Conservation (phyloP, 257 asterid species). For the Solanum peruvianum region DNA sequence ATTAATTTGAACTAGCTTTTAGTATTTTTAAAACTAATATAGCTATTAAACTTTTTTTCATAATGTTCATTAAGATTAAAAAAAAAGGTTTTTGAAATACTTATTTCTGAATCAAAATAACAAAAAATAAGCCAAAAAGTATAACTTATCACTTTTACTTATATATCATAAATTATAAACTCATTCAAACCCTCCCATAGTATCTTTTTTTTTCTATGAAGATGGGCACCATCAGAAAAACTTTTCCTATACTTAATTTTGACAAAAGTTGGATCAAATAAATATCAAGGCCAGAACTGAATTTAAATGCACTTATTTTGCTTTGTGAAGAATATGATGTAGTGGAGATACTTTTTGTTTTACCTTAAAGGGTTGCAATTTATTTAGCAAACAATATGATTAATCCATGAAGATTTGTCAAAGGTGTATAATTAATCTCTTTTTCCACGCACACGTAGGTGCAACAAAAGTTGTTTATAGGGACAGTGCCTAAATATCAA, state of each 20-base stretch:
- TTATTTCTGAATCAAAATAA: background rate
- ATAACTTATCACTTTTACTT: background rate
- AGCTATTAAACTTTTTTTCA: background rate
- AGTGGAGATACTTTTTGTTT: background rate
- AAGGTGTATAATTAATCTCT: conserved; percentile 5
- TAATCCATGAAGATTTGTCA: background rate
- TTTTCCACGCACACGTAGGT: conserved; percentile 5
- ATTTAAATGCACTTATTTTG: background rate
- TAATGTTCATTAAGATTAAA: background rate
- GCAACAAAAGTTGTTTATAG: background rate
- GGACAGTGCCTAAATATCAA: background rate
- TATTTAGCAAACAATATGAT: background rate
- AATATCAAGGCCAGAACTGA: background rate
- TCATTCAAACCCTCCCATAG: background rate
- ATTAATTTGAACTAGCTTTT: background rate
- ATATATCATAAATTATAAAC: background rate
- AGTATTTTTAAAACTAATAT: background rate
- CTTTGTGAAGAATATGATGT: background rate
- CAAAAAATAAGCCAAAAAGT: background rate
- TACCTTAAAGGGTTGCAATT: background rate
- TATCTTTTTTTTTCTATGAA: background rate
- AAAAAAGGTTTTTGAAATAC: background rate
- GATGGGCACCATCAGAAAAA: background rate
- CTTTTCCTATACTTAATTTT: too few relatives aligned
- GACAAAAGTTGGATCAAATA: background rate